These are phyloP conservation scores for Fusarium sp. DNA, from an alignment of 2,329 filamentous ascomycete species.

Conservation along the genomic window DNA sequence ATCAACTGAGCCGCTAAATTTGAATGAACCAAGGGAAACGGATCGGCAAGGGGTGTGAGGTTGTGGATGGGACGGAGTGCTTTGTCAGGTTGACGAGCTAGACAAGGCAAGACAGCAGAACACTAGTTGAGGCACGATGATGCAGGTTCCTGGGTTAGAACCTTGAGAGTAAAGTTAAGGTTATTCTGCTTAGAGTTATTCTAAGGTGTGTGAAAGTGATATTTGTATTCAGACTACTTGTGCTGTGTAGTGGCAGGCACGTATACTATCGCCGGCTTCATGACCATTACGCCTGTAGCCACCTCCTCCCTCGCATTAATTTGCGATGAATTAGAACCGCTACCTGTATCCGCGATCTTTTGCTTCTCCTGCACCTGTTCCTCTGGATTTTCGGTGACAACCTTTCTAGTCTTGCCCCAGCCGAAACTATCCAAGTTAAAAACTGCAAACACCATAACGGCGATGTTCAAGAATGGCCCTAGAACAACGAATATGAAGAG, in stretches of 20 bases:
- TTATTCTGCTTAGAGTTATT: background rate
- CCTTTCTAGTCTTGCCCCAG: constrained; percentile 46
- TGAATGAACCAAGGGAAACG: background rate
- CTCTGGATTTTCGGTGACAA: constrained; percentile 23
- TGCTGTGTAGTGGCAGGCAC: constrained; percentile 6
- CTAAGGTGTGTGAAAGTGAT: background rate
- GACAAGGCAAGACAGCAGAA: background rate
- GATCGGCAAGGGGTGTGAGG: background rate
- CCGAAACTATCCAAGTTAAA: constrained; percentile 47
- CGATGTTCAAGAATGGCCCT: constrained; percentile 44
- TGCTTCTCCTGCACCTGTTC: constrained; percentile 20
- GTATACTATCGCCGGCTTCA: constrained; percentile 19
- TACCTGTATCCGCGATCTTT: background rate
- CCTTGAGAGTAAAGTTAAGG: background rate
- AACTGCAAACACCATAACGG: constrained; percentile 45
- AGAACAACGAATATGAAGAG: constrained; percentile 40
- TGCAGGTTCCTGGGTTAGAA: background rate
- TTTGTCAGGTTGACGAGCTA: background rate
- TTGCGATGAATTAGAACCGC: background rate
- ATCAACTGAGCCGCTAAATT: background rate
- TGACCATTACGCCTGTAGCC: background rate
- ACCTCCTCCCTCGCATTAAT: background rate
- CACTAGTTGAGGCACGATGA: background rate
- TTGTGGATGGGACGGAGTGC: background rate
- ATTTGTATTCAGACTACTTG: background rate